Percentiles rank a stretch among this genome's conserved stretches.
Conservation (phyloP, 2,329 filamentous ascomycete genomes). For the Beauveria bassiana region DNA sequence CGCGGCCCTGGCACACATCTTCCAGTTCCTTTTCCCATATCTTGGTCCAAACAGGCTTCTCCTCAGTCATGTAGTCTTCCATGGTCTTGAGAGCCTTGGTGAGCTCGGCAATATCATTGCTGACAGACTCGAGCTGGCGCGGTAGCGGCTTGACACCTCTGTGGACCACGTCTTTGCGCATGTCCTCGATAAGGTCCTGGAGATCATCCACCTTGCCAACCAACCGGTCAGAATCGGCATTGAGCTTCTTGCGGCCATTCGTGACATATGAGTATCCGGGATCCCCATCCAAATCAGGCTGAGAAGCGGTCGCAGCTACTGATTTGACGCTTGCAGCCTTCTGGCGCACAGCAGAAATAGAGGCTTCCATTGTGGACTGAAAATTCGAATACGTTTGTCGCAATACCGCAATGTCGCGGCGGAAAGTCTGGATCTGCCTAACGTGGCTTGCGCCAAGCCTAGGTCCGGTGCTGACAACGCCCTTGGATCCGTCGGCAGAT, state of each 20-base stretch:
- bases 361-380: constrained; percentile 77
- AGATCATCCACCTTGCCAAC: constrained; percentile 91
- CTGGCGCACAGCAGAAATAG: constrained; percentile 73
- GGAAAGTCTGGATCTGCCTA: constrained; percentile 70
- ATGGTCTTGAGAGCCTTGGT: constrained; percentile 87
- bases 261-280: constrained; percentile 82
- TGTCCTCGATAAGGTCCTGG: constrained; percentile 93
- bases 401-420: constrained; percentile 82
- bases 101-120: constrained; percentile 76
- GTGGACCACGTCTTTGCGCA: constrained; percentile 92
- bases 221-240: constrained; percentile 79
- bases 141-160: constrained; percentile 88
- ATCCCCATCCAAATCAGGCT: constrained; percentile 67
- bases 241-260: constrained; percentile 77
- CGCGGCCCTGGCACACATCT: constrained; percentile 89
- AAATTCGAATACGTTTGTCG: constrained; percentile 92
- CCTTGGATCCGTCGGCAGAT: constrained; percentile 33
- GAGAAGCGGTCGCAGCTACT: constrained; percentile 59
- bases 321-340: constrained; percentile 79
- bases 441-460: constrained; percentile 56
- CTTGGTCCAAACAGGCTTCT: constrained; percentile 97
- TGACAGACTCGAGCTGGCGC: constrained; percentile 79
- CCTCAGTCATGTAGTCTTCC: constrained; percentile 81
- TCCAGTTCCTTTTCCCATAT: constrained; percentile 98
- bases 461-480: constrained; percentile 24